These are phyloP conservation scores for Lanmaoa pseudosensibilis DNA, from an alignment of 768 basidiomycete genomes.

Conservation along the genomic window DNA sequence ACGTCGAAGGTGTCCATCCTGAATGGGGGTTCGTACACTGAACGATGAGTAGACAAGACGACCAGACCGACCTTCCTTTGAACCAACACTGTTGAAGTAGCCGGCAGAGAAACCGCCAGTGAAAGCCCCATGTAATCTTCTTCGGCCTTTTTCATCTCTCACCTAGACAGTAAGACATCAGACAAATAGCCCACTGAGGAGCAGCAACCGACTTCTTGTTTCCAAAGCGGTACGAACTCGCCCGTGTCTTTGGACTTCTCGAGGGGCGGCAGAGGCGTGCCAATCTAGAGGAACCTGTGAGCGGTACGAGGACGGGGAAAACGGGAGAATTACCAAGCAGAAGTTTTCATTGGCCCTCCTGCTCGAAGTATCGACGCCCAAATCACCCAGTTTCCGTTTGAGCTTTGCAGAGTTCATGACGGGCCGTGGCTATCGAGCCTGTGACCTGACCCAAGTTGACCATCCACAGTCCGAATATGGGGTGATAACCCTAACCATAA, in stretches of 20 bases:
- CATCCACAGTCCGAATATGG: not conserved
- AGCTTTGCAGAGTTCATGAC: conserved; percentile 54
- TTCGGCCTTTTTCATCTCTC: conserved; percentile 88
- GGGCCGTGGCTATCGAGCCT: not conserved
- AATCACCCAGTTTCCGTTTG: conserved; percentile 81
- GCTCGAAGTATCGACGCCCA: conserved; percentile 72
- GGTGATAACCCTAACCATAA: conserved; percentile 20
- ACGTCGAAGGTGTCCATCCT: conserved; percentile 96
- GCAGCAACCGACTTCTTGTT: conserved; percentile 77
- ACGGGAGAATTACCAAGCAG: conserved; percentile 57
- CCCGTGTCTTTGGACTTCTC: conserved; percentile 89
- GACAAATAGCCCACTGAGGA: conserved; percentile 20
- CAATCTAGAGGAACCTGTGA: conserved; percentile 57
- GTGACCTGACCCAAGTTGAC: too few species aligned
- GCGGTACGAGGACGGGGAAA: not conserved
- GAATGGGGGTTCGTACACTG: not conserved
- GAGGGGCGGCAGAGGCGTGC: conserved; percentile 92
- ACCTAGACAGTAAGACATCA: conserved; percentile 49
- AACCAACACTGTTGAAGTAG: conserved; percentile 95
- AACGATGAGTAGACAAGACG: not conserved
- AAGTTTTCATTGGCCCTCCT: conserved; percentile 79
- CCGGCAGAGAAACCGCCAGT: conserved; percentile 98
- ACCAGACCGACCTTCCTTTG: conserved; percentile 75
- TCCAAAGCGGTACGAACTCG: conserved; percentile 97
- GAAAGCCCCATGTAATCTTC: conserved; percentile 96